Evolutionary conservation across 306 rosid genomes (phyloP), one percentile per base, ranked within the genome.

Genomic region (Purshia tridentata): DNA sequence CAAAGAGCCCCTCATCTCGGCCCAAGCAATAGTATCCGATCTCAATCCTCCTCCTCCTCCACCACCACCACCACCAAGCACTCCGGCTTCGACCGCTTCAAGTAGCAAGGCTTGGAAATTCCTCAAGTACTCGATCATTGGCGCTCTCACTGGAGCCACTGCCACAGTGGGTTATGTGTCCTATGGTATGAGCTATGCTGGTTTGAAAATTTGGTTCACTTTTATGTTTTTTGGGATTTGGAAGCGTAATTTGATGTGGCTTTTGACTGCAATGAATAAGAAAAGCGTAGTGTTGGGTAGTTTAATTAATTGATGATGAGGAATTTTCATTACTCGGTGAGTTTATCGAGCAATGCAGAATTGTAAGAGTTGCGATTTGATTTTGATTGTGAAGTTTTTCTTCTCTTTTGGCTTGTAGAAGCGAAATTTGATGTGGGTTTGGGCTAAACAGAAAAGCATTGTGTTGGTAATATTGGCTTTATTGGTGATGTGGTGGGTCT

Each of bases 141-240:
- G 76, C 57, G 83, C 82, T 58, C 67, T 87, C 69, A 80, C 85
- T 2, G 88, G 84, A 9, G 83, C 81, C 73, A 42, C 82, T 12
- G 82, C 81, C 2, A 47, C 67, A 39, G 63, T 85, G 50, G 85
- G 86, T 16, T 84, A 82, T 54, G 82, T 77, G 44, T 73, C 87
- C 46, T 87, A 75, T 63, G 91, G 91, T 84, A 77, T 9, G 68
- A 8, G 22, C 49, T 72, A 20, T 20, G 19, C 61, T 58, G 23
- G 3, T 54, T 40, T 5, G 22, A 6, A 5, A 29, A 35, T 55
- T 4, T 56, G 16, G 13, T 66, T 52, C 14, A 19, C 18, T 67
- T 13, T 44, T 16, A 8, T 5, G 18, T 46, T 2, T 8, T 23
- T n/a, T 35, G 47, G 47, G 5, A 29, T 45, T 56, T 12, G 22